phyloP scores from a whole-genome alignment of 129 eudicot genomes.

The Artemisia tridentata region DNA sequence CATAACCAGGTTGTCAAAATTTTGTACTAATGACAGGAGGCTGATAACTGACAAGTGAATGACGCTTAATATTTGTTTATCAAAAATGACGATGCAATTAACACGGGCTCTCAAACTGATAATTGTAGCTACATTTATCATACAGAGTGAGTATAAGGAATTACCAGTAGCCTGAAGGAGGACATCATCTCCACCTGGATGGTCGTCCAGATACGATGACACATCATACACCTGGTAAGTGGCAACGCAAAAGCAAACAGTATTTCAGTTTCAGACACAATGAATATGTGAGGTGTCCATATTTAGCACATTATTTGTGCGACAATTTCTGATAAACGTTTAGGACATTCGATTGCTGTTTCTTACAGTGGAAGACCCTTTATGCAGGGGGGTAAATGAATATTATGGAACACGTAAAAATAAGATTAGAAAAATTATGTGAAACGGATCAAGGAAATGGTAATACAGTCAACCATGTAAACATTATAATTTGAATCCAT shows the following conservation, averaged over 20 bases:
- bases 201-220: constrained; percentile 88
- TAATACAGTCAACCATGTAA: neutral
- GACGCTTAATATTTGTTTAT: neutral
- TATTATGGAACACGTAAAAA: neutral
- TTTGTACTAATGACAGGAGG: no score
- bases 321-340: neutral
- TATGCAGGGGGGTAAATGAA: neutral
- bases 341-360: constrained; percentile 6
- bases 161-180: constrained; percentile 75
- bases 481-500: neutral
- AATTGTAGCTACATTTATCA: constrained; percentile 16
- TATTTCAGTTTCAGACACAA: constrained; percentile 26
- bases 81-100: neutral
- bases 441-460: no score
- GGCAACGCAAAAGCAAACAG: constrained; percentile 20
- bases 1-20: neutral
- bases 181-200: constrained; percentile 97
- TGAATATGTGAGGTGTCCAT: neutral
- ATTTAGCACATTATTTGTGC: constrained; percentile 2
- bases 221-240: constrained; percentile 87
- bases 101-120: neutral
- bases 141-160: constrained; percentile 17
- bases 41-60: no score
- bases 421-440: neutral
- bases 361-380: neutral